phyloP scores from a whole-genome alignment of 352 stramenopile genomes.

The Thalassiosira sp. region DNA sequence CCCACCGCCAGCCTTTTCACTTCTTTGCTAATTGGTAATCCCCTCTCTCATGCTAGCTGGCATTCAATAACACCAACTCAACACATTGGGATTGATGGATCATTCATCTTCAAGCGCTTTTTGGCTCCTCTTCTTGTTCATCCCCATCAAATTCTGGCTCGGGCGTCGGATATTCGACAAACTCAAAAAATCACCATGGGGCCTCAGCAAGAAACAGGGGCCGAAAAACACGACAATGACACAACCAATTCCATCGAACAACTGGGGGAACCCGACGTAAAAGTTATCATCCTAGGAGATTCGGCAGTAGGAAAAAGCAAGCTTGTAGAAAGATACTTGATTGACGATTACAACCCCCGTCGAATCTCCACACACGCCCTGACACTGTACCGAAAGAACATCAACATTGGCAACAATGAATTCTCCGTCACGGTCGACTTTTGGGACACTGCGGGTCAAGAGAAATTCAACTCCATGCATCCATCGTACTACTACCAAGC shows the following conservation, averaged over 20 bases:
- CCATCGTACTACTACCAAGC: conserved; percentile 94
- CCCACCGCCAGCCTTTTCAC: no score
- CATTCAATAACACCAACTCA: no score
- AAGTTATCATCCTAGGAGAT: conserved; percentile 93
- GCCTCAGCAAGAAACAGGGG: no score
- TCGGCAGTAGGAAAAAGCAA: conserved; percentile 95
- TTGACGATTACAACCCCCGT: conserved; percentile 93
- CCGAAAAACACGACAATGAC: conserved; percentile 1
- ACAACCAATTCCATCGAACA: background rate
- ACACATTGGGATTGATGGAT: no score
- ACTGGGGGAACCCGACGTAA: conserved; percentile 51
- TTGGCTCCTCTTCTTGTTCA: background rate
- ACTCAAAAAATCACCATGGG: no score
- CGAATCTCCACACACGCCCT: conserved; percentile 94
- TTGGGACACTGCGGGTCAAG: conserved; percentile 95
- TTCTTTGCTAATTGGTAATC: no score
- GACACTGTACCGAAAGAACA: conserved; percentile 92
- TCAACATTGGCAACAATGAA: conserved; percentile 82
- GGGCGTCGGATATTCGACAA: background rate
- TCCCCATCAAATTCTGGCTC: conserved; percentile 3
- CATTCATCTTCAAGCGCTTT: background rate
- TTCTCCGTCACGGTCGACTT: conserved; percentile 82
- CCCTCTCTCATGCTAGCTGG: no score
- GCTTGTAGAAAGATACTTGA: conserved; percentile 93
- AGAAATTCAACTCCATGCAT: conserved; percentile 94